These are phyloP conservation scores for Kluyveromyces wickerhamii DNA, from an alignment of 805 yeast genomes.

Conservation along the genomic window DNA sequence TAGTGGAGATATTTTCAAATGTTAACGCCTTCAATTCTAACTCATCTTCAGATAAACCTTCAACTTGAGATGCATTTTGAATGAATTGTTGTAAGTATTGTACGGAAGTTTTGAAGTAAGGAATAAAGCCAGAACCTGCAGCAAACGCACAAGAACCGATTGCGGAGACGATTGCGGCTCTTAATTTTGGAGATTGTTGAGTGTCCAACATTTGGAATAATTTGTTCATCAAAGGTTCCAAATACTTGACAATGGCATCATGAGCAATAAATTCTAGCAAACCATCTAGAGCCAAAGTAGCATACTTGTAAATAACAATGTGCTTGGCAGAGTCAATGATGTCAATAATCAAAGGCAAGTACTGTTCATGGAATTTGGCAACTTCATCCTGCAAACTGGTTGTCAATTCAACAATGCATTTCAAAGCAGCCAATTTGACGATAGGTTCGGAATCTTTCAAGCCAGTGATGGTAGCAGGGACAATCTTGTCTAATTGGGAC, in stretches of 20 bases:
- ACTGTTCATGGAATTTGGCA: conserved; percentile 73
- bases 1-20: conserved; percentile 85
- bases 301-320: conserved; percentile 78
- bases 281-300: conserved; percentile 86
- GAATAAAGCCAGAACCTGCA: conserved; percentile 78
- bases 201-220: conserved; percentile 74
- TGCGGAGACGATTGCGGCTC: conserved; percentile 81
- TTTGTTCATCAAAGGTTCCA: conserved; percentile 86
- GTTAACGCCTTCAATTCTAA: conserved; percentile 87
- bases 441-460: conserved; percentile 64
- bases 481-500: conserved; percentile 62
- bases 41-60: conserved; percentile 81
- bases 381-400: conserved; percentile 77
- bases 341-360: conserved; percentile 78
- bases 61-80: conserved; percentile 55
- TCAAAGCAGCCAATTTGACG: conserved; percentile 81
- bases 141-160: conserved; percentile 97
- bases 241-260: conserved; percentile 72
- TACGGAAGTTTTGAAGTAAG: conserved; percentile 78
- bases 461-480: conserved; percentile 68
- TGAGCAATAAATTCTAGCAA: conserved; percentile 85
- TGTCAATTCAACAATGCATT: conserved; percentile 70
- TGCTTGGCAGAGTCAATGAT: conserved; percentile 83
- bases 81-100: conserved; percentile 76
- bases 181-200: conserved; percentile 63